Base-by-base conservation (phyloP, 2,329 filamentous ascomycete species). In the Colletotrichum limetticola region DNA sequence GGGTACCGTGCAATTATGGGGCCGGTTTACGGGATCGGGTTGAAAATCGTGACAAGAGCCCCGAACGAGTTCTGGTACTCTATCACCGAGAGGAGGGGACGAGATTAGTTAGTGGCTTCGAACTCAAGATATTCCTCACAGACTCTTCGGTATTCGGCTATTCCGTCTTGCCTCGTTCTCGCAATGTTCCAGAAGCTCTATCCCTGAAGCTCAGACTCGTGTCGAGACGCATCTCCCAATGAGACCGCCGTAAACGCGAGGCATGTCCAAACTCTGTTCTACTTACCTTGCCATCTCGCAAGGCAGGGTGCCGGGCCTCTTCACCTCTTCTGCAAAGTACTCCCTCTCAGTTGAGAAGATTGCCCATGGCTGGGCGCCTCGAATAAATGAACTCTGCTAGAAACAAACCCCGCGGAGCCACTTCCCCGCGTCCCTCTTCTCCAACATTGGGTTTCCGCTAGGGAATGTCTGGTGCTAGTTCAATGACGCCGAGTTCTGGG, bases 241-340 rank as follows among this genome's bases (percentile, higher is more conserved):
- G 24, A 64, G 24, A 32, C 12, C 11, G 7, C 16, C n/a, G 42
- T 22, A 57, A 49, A 55, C 59, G n/a, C 66, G 59, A 72, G 55
- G 58, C 52, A 37, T 8, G 55, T 28, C 52, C 24, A 32, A 61
- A 32, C 37, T 53, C 28, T 30, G 26, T 37, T 37, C 52, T n/a
- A 5, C n/a, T 49, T 37, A 28, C 19, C 11, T 35, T 46, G 24
- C 42, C 52, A n/a, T 56, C 55, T 55, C 46, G 35, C 37, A 28
- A 69, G 66, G 55, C 70, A 64, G 32, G 55, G 70, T 59, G 70
- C 59, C 55, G 70, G 60, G 37, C 46, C 32, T 52, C 28, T 28
- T 5, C 11, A 12, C 32, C 32, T 35, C 32, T 32, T 42, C 37
- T 42, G 14, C 32, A 12, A 11, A 42, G 16, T 19, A 16, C 42